Evolutionary conservation across 208 protist genomes (phyloP).

Genomic region (Leishmania mexicana): DNA sequence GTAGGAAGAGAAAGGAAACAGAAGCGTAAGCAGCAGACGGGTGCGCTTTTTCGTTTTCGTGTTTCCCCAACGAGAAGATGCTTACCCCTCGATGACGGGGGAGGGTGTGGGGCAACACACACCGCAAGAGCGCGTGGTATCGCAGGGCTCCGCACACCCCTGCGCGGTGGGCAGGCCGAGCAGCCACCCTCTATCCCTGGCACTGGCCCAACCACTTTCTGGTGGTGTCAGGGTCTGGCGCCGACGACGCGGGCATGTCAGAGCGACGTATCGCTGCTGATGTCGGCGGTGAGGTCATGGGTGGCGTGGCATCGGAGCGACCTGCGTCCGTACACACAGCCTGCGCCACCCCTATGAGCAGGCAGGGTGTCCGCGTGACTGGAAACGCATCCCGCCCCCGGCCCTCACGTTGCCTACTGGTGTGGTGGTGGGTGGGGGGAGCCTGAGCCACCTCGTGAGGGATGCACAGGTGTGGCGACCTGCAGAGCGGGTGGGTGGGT

Average conservation of each 20-base stretch:
- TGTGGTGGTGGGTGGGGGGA: neutral
- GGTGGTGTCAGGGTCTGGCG: neutral
- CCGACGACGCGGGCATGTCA: neutral
- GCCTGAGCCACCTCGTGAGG: neutral
- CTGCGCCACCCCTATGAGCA: neutral
- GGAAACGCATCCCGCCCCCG: neutral
- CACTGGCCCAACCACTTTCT: neutral
- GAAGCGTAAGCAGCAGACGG: neutral
- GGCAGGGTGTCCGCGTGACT: neutral
- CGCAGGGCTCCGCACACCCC: neutral
- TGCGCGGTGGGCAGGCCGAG: neutral
- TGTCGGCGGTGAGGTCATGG: neutral
- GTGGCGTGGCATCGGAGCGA: neutral
- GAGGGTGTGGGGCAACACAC: too few relatives aligned
- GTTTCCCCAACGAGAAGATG: neutral
- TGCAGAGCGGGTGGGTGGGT: neutral
- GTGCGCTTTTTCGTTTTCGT: neutral
- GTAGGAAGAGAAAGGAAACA: neutral
- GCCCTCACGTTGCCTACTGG: neutral
- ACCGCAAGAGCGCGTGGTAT: neutral
- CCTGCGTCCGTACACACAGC: neutral
- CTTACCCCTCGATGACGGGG: neutral
- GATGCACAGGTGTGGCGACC: neutral
- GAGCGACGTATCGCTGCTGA: neutral
- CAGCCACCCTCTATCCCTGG: neutral